Evolutionary conservation across 331 rosid species (phyloP), one percentile per base, ranked within the genome.

Genomic region (Pyracantha coccinea): DNA sequence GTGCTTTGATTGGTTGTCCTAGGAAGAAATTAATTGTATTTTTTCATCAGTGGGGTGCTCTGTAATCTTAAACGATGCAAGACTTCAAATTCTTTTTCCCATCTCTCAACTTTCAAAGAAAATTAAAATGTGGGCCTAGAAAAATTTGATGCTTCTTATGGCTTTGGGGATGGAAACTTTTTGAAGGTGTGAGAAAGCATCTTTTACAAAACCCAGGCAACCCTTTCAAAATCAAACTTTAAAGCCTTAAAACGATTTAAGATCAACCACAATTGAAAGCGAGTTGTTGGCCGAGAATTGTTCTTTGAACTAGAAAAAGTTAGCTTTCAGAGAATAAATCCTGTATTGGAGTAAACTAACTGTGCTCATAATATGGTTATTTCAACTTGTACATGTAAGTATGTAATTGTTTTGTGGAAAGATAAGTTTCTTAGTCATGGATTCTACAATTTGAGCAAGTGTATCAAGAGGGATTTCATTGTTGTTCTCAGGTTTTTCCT

Each of bases 401-500:
- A 17, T 28, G 68, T 29, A 63, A 63, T 4, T 32, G 5, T n/a
- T 66, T 32, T 4, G 15, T 32, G 50, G 27, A 33, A 35, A n/a
- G 41, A 66, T 33, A 9, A 79, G 50, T 17, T 47, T 29, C 65
- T 33, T 32, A 62, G 19, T 33, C 6, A 9, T 70, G 66, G 24
- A 14, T 53, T 33, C 44, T 4, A 47, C 33, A n/a, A 27, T 55
- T 9, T 23, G 12, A 13, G 12, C 20, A 16, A 21, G 60, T 55
- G 54, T 53, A 54, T 38, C 33, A 77, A 60, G 45, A 20, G 21
- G 62, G 6, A 53, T 72, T 57, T 63, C 4, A 11, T 65, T 65
- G 11, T 52, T 25, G 32, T 31, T 31, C n/a, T n/a, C 74, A 89
- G 94, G 35, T 92, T 94, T 84, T 94, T 94, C 79, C 85, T 94